These are phyloP conservation scores for Saitozyma podzolica DNA, from an alignment of 768 basidiomycete genomes.

Conservation along the genomic window DNA sequence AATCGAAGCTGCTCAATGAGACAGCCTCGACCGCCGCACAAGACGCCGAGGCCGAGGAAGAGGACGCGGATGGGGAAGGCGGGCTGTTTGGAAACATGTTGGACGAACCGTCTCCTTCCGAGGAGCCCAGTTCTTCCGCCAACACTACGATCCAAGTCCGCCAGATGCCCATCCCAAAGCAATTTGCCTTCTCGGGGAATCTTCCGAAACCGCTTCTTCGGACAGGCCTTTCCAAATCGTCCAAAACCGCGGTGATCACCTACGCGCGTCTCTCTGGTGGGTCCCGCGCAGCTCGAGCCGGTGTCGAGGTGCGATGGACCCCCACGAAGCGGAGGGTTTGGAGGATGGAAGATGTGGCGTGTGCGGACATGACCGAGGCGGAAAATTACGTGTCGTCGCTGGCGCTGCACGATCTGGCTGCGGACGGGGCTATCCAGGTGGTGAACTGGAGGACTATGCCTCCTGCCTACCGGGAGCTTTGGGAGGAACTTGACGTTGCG, in stretches of 20 bases:
- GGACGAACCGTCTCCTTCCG: conserved; percentile 55
- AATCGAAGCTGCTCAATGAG: neutral
- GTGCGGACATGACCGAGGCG: conserved; percentile 73
- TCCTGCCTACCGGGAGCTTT: conserved; percentile 77
- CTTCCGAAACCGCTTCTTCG: conserved; percentile 78
- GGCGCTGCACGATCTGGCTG: conserved; percentile 73
- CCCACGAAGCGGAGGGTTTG: conserved; percentile 61
- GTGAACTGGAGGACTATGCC: conserved; percentile 78
- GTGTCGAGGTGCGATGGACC: conserved; percentile 72
- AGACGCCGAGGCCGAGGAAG: neutral
- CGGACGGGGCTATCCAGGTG: conserved; percentile 19
- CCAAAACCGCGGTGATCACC: conserved; percentile 68
- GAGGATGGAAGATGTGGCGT: conserved; percentile 83
- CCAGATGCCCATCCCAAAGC: conserved; percentile 79
- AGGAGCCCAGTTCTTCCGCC: conserved; percentile 46
- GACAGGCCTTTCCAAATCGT: conserved; percentile 16
- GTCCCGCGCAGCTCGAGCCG: conserved; percentile 74
- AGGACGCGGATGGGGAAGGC: conserved; percentile 21
- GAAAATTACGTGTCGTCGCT: conserved; percentile 86
- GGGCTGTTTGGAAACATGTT: conserved; percentile 74
- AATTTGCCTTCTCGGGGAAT: conserved; percentile 67
- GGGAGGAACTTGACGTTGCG: conserved; percentile 78
- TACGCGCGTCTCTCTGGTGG: conserved; percentile 67
- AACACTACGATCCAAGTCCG: conserved; percentile 60
- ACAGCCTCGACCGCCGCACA: neutral